Conservation (phyloP, 345 rosid genomes). For the Citrus trifoliata region DNA sequence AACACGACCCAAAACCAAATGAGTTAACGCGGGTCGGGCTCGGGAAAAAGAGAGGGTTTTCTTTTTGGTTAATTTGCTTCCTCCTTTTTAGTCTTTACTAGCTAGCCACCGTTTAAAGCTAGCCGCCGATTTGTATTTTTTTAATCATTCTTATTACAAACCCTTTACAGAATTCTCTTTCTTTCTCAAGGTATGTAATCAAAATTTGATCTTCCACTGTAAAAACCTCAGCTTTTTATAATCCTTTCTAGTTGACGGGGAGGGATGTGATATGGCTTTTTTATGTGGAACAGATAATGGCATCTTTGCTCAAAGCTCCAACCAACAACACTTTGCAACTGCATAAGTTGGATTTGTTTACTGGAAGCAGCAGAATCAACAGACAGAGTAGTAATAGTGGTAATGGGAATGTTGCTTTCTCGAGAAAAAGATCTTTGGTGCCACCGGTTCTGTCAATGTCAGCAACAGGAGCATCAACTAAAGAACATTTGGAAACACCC, state of each 20-base stretch:
- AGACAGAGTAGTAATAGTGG: not conserved
- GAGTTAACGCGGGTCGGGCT: not conserved
- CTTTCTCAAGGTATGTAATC: not conserved
- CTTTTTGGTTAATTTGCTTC: not conserved
- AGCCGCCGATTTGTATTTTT: not conserved
- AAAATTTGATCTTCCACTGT: not conserved
- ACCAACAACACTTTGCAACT: not conserved
- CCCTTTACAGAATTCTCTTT: not conserved
- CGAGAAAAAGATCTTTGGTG: constrained; percentile 7
- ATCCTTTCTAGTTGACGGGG: not conserved
- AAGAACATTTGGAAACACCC: constrained; percentile 23
- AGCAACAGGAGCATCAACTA: constrained; percentile 11
- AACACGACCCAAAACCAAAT: not conserved
- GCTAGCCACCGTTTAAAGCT: not conserved
- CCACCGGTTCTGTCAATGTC: constrained; percentile 32
- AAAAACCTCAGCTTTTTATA: not conserved
- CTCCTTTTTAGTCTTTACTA: not conserved
- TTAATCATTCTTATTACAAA: not conserved
- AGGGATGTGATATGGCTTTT: not conserved
- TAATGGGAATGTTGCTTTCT: not conserved
- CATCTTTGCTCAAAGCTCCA: constrained; percentile 18
- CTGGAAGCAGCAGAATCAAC: constrained; percentile 1
- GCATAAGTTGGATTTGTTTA: constrained; percentile 4
- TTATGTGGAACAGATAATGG: constrained; percentile 14
- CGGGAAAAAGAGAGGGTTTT: not conserved